Evolutionary conservation across 2,329 filamentous ascomycete species (phyloP), one percentile per base, ranked within the genome.

Genomic region (Aspergillus aculeatus): DNA sequence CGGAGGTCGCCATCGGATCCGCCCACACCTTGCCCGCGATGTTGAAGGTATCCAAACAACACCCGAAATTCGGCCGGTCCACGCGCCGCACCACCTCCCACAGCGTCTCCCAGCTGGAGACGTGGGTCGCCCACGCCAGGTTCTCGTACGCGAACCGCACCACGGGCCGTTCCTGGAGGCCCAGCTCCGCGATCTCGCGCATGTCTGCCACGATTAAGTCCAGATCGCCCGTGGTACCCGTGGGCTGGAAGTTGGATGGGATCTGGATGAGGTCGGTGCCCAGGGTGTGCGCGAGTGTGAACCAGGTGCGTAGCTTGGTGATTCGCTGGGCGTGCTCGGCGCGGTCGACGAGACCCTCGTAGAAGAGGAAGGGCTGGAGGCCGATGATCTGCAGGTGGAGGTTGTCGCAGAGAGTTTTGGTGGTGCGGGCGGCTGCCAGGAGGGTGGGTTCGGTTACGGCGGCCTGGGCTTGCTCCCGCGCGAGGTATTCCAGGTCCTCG

Each of bases 21-120:
- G 87, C 89, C 65, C 84, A 92, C 60, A 90, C 83, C 10, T 85
- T 77, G 1, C 85, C 89, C 1, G 88, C 84, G 60, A 92, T 89
- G 73, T 92, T 90, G 78, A 91, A 92, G 0, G 86, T 91, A 75
- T 92, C 89, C 21, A 92, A 79, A 68, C 88, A 91, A 35, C 90
- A 77, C 12, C 89, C 89, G 68, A 92, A 90, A 74, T 92, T 93
- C 10, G 82, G 75, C 14, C 88, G 75, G 71, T 90, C 80, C 26
- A 92, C 88, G 3, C 77, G 77, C 64, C 81, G 75, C 1, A 92
- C 84, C 4, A 91, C 78, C 6, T 88, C 83, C 88, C 89, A 93
- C 65, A 83, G 85, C 9, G 77, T 74, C 70, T 92, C 88, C 90
- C 90, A 93, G 0, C 80, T 85, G 69, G 90, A 82, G 55, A 87